Evolutionary conservation across 2,329 filamentous ascomycete species (phyloP), one percentile per base, ranked within the genome.

Genomic region (Xylaria multiplex): DNA sequence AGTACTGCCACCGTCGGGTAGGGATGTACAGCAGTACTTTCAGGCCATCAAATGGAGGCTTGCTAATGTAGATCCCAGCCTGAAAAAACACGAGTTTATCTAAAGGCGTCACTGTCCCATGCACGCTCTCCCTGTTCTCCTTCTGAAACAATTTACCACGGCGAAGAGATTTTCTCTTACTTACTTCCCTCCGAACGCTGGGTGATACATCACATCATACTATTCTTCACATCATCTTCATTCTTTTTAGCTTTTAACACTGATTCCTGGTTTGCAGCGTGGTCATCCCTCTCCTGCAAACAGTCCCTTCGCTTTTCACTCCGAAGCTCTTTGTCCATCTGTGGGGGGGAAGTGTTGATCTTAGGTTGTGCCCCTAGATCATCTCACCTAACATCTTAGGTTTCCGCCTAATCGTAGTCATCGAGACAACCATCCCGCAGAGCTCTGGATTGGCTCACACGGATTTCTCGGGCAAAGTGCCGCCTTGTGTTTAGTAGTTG

Each of bases 31-130:
- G n/a, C 24, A 13, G 63, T 66, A 64, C 65, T 62, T 59, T 35
- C 61, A 58, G 66, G 52, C 60, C 45, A 50, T 62, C 27, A 46
- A 40, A 62, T 66, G 68, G 65, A 61, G 64, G 59, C 59, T 54
- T 58, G 59, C 59, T 45, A 40, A 42, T 60, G 68, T 61, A 57
- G 68, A 69, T 69, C 68, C 65, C 67, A 66, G 64, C 66, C 69
- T 62, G 62, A 64, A 69, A 66, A 75, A 73, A 75, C 71, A 75
- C 72, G 71, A 73, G 67, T 67, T 53, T 65, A 63, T 67, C 64
- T 64, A 67, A 67, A 70, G 66, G 59, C 68, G 56, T 68, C 70
- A 69, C 64, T 55, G 62, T 68, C 64, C 73, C 71, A 69, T 71
- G 66, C 55, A 58, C 68, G 60, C 54, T 70, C 67, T 63, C 61